Base-by-base conservation (phyloP, 768 basidiomycete species). In the Leccinum variicolor region DNA sequence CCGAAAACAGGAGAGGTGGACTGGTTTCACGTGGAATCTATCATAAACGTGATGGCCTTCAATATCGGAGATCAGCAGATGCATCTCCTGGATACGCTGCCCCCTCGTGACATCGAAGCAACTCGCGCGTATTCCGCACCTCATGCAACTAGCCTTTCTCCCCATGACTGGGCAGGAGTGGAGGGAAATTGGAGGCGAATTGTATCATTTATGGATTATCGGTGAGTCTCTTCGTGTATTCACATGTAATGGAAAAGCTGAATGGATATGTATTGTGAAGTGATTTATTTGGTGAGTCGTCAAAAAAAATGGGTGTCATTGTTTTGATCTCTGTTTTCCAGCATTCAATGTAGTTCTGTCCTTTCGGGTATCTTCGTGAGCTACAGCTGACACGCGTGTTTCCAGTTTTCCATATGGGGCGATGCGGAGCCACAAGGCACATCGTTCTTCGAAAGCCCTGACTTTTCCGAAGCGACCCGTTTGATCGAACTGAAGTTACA, bases 191-290 rank as follows among this genome's bases (percentile, higher is more conserved):
- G 89, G 89, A 76, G 81, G 61, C 75, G 89, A 69, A 84, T 85
- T 58, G 83, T 90, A 19, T 89, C 82, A 59, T 90, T 88, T 63
- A 85, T 90, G 85, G 89, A 90, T 73, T 89, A 89, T 69, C 79
- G 85, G 87, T 86, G 56, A 31, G 70, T 61, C 29, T 13, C 33
- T 43, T 59, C 55, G 9, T 5, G 26, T 41, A 56, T 21, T 28
- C 31, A 26, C 77, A 78, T 25, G 76, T 79, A 25, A 46, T 14
- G n/a, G 15, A 46, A 55, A 52, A 75, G 71, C 43, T 59, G 34
- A 68, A 29, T 17, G 17, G 31, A 21, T 5, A 9, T 45, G 2
- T 6, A 13, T 31, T 15, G 9, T 49, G 23, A 50, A 72, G 69
- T 41, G 66, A 72, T 62, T 54, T 71, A 41, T 57, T 63, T 41